Conservation (phyloP, 2,329 filamentous ascomycete genomes). For the Annulohypoxylon truncatum region DNA sequence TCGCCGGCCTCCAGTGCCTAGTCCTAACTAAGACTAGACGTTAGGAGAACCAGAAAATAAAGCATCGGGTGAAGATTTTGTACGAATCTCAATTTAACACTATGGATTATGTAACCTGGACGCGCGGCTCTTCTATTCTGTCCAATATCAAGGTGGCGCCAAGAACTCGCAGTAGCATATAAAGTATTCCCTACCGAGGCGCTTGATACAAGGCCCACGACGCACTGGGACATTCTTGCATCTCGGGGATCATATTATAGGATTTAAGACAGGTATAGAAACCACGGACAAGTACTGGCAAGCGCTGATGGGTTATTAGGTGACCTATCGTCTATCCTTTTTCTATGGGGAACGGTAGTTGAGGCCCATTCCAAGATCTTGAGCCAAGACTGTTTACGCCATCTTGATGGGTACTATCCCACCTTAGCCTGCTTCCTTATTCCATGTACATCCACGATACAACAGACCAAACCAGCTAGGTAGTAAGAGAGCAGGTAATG, state of each 20-base stretch:
- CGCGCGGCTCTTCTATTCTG: slow-evolving; percentile 35
- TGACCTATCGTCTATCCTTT: slow-evolving; percentile 1
- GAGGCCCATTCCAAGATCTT: slow-evolving; percentile 24
- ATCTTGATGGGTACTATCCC: slow-evolving; percentile 19
- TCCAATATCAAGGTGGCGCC: slow-evolving; percentile 29
- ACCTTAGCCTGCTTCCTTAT: slow-evolving; percentile 9
- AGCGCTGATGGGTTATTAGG: slow-evolving; percentile 1
- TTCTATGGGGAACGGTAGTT: slow-evolving; percentile 26
- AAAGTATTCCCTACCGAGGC: slow-evolving; percentile 10
- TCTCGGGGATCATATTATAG: slow-evolving; percentile 9
- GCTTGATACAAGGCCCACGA: slow-evolving; percentile 22
- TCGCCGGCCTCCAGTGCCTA: no score
- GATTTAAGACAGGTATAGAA: slow-evolving; percentile 23
- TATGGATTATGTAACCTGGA: slow-evolving; percentile 35
- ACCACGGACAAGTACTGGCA: slow-evolving; percentile 6
- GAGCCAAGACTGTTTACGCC: slow-evolving; percentile 26
- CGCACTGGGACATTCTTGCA: slow-evolving; percentile 9
- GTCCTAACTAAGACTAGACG: background rate
- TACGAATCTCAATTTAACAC: slow-evolving; percentile 20
- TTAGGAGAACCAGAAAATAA: background rate
- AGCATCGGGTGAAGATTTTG: slow-evolving; percentile 11
- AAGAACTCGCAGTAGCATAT: slow-evolving; percentile 34
- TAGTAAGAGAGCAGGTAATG: slow-evolving; percentile 28
- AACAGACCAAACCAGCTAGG: slow-evolving; percentile 10
- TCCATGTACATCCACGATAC: slow-evolving; percentile 14